phyloP scores from a whole-genome alignment of 1,139 yeast genomes.

The Insectozyma bohioensis region DNA sequence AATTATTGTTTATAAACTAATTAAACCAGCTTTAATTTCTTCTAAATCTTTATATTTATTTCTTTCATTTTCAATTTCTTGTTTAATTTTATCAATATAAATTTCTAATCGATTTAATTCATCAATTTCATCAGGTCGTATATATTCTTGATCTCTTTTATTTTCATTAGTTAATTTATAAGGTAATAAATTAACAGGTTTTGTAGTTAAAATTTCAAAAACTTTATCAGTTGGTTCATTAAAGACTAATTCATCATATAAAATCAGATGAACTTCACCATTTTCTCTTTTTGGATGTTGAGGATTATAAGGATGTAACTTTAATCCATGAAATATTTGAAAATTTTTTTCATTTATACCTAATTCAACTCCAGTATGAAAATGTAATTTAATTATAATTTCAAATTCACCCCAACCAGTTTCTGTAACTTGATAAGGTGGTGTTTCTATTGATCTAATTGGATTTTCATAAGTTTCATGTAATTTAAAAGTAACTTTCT shows the following conservation, averaged over 20 bases:
- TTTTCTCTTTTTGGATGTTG: constrained; percentile 38
- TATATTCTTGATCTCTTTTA: constrained; percentile 43
- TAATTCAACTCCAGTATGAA: constrained; percentile 69
- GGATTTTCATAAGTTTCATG: constrained; percentile 93
- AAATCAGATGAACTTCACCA: constrained; percentile 60
- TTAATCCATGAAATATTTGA: constrained; percentile 83
- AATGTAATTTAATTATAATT: constrained; percentile 81
- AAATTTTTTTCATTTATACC: constrained; percentile 79
- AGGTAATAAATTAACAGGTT: constrained; percentile 76
- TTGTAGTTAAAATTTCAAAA: constrained; percentile 72
- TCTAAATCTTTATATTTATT: constrained; percentile 53
- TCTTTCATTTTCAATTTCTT: constrained; percentile 54
- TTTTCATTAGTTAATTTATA: constrained; percentile 48
- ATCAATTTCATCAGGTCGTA: constrained; percentile 61
- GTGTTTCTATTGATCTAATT: constrained; percentile 77
- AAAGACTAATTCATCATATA: constrained; percentile 90
- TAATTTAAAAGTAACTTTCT: constrained; percentile 88
- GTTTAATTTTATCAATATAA: constrained; percentile 62
- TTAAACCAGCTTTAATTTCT: constrained; percentile 39
- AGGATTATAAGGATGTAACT: constrained; percentile 83
- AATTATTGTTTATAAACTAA: constrained; percentile 1
- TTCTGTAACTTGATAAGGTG: constrained; percentile 94
- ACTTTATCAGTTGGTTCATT: constrained; percentile 93
- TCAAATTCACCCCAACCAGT: constrained; percentile 99
- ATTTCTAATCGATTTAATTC: constrained; percentile 73